These are phyloP conservation scores for Calcarisporium arbuscula DNA, from an alignment of 2,329 filamentous ascomycete genomes.

Conservation along the genomic window DNA sequence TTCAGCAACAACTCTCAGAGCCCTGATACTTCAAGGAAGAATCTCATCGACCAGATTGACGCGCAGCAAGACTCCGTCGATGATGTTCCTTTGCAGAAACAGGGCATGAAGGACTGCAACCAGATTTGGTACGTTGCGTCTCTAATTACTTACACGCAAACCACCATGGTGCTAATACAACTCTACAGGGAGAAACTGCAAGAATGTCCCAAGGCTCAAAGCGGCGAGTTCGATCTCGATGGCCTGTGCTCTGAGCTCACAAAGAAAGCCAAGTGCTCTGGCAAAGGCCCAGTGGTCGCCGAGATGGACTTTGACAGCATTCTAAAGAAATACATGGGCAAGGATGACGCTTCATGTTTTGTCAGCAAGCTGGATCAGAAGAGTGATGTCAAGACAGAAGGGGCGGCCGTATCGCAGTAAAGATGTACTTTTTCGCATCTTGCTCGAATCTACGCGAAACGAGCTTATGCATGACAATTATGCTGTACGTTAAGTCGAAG, in stretches of 20 bases:
- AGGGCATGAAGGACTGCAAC: slow-evolving; percentile 70
- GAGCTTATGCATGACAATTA: too few relatives aligned
- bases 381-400: too few relatives aligned
- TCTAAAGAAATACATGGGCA: slow-evolving; percentile 57
- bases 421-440: too few relatives aligned
- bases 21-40: slow-evolving; percentile 48
- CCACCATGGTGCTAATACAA: slow-evolving; percentile 31
- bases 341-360: too few relatives aligned
- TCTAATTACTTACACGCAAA: background rate
- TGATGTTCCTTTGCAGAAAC: slow-evolving; percentile 49
- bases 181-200: slow-evolving; percentile 76
- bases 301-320: slow-evolving; percentile 82
- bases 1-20: slow-evolving; percentile 63
- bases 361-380: too few relatives aligned
- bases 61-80: slow-evolving; percentile 63
- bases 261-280: slow-evolving; percentile 92
- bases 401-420: too few relatives aligned
- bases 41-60: slow-evolving; percentile 73
- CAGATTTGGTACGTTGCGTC: slow-evolving; percentile 74
- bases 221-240: slow-evolving; percentile 89
- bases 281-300: slow-evolving; percentile 81
- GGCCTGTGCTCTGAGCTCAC: slow-evolving; percentile 86
- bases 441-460: too few relatives aligned
- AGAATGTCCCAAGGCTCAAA: slow-evolving; percentile 78
- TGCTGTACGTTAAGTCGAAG: too few relatives aligned